A percentile compares a stretch with the other conserved stretches of the same genome.
Evolutionary conservation across 2,329 filamentous ascomycete species (phyloP).

Genomic region (Penicillium sp.): DNA sequence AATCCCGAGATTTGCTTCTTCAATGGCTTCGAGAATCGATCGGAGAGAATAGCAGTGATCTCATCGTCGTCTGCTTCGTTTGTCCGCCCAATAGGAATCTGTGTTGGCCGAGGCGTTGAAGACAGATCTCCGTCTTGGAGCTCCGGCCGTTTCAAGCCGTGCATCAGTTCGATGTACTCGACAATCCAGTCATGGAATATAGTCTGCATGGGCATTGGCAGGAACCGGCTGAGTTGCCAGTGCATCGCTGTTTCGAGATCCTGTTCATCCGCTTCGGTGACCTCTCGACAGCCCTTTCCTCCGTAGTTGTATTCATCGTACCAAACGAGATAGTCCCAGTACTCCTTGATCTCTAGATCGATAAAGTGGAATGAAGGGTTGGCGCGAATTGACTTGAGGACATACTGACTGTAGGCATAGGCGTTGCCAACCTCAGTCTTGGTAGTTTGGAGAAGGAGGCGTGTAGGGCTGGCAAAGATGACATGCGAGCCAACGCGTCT

Average conservation of each 20-base stretch:
- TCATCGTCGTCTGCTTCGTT: conserved; percentile 61
- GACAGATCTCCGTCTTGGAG: conserved; percentile 55
- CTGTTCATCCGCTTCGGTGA: conserved; percentile 74
- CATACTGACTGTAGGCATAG: conserved; percentile 95
- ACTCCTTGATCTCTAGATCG: conserved; percentile 95
- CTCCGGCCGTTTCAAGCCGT: conserved; percentile 71
- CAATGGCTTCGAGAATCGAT: conserved; percentile 80
- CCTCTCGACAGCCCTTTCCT: conserved; percentile 83
- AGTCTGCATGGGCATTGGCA: conserved; percentile 76
- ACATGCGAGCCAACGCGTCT: conserved; percentile 91
- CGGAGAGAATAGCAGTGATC: conserved; percentile 68
- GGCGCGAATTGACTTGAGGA: conserved; percentile 92
- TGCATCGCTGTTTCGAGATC: conserved; percentile 91
- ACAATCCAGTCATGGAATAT: conserved; percentile 91
- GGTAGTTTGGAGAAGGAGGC: conserved; percentile 88
- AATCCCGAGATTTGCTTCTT: conserved; percentile 83
- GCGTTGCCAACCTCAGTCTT: conserved; percentile 97
- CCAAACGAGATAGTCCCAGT: conserved; percentile 99
- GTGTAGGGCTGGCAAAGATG: conserved; percentile 88
- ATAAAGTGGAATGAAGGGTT: conserved; percentile 97
- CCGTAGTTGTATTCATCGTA: conserved; percentile 99
- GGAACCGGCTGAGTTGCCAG: conserved; percentile 92
- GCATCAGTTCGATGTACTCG: conserved; percentile 94
- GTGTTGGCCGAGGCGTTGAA: conserved; percentile 60
- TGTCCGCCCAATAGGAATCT: conserved; percentile 59